Conservation (phyloP, 345 rosid genomes). For the Euphorbia tirucalli region DNA sequence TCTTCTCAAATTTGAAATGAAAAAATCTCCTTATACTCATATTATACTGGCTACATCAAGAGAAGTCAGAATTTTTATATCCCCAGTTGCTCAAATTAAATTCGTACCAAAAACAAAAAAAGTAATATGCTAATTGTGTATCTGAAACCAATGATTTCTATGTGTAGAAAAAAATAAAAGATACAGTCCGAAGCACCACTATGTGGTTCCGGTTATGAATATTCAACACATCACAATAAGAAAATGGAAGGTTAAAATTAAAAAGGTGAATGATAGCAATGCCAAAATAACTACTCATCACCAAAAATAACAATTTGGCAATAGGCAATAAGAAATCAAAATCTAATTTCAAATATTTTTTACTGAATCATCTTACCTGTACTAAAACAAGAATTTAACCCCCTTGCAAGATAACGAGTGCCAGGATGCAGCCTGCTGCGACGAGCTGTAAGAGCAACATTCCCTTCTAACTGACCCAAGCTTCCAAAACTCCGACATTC, state of each 20-base stretch:
- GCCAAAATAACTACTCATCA: neutral
- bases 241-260: neutral
- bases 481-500: conserved; percentile 89
- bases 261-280: neutral
- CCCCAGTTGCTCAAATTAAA: neutral
- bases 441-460: conserved; percentile 89
- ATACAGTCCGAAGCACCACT: neutral
- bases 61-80: neutral
- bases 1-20: neutral
- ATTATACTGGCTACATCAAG: neutral
- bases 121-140: too few species aligned
- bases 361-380: conserved; percentile 56
- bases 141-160: conserved; percentile 1
- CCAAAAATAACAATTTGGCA: neutral
- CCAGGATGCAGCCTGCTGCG: conserved; percentile 99
- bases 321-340: neutral
- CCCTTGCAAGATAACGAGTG: conserved; percentile 97
- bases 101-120: too few species aligned
- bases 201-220: neutral
- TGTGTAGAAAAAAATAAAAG: neutral
- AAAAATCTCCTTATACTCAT: neutral
- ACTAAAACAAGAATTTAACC: conserved; percentile 94
- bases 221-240: neutral
- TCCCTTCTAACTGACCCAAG: conserved; percentile 85
- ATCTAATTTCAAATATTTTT: conserved; percentile 11